Base-by-base conservation (phyloP, 768 basidiomycete species). In the Neoboletus subvelutipes region DNA sequence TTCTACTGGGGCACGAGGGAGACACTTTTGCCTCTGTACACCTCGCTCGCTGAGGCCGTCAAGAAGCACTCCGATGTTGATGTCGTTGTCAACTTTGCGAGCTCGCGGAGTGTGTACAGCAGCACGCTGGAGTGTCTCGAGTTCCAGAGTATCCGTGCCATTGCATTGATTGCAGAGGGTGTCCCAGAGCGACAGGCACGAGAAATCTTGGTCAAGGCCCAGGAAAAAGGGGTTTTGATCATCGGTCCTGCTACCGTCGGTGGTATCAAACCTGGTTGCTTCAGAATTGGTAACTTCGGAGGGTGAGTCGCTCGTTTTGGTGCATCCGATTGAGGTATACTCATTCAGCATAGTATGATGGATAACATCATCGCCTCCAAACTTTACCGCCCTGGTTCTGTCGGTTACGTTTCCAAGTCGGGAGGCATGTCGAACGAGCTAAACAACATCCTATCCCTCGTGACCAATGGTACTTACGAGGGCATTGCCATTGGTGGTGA, bases 1-100 rank as follows among this genome's bases (percentile, higher is more conserved):
- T 98, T 99, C 85, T 98, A 99, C 83, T 98, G 97, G 97, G 97
- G 97, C 54, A 98, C 97, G 40, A 94, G 92, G 80, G 97, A 98
- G 81, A 96, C 96, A 4, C 88, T 99, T 47, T 86, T 99, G 39
- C 97, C 97, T 50, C 96, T 99, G 42, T 99, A 97, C 80, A 96
- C 95, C 20, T 85, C 85, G 54, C 81, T 97, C 63, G 84, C 84
- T 52, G 96, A 98, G 69, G 96, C 96, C 15, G 85, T 89, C 63
- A 81, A 84, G 75, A 99, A 98, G 80, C 96, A 98, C 78, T 83
- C 90, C 29, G 96, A 99, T 65, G 95, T 91, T 57, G 96, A 98
- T 70, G 94, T 96, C 52, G 88, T 98, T 33, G 96, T 98, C 71
- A 99, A 98, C 89, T 99, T 99, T 73, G 93, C 95, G 6, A 90